Conservation (phyloP, 306 rosid genomes). For the Luffa acutangula region DNA sequence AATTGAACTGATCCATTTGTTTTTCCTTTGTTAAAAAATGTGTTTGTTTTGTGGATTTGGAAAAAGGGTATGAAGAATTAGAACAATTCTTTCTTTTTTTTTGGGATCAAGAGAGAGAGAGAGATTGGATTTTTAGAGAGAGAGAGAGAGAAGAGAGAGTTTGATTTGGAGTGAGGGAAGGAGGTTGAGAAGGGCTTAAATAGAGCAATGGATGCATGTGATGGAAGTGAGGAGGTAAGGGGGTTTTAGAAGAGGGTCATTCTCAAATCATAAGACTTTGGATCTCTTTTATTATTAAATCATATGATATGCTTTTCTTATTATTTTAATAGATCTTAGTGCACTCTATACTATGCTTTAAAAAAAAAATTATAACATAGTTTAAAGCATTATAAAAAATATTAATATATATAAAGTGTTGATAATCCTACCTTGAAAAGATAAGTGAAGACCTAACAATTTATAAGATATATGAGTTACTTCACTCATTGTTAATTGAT, state of each 20-base stretch:
- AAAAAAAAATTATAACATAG: background rate
- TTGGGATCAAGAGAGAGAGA: background rate
- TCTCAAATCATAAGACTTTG: conserved; percentile 22
- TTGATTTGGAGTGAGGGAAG: conserved; percentile 38
- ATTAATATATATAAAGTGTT: background rate
- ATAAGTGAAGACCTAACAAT: too few species aligned
- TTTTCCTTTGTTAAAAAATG: conserved; percentile 14
- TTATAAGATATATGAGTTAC: too few species aligned
- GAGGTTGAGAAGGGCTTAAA: conserved; percentile 30
- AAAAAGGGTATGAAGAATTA: background rate
- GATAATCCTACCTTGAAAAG: too few species aligned
- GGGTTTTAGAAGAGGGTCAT: conserved; percentile 4
- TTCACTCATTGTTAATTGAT: too few species aligned
- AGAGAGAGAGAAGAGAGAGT: conserved; percentile 6
- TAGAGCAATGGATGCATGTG: conserved; percentile 39
- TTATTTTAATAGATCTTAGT: conserved; percentile 38
- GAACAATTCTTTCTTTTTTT: background rate
- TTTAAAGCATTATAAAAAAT: background rate
- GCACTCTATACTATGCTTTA: conserved; percentile 9
- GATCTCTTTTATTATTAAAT: conserved; percentile 7
- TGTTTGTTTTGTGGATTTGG: background rate
- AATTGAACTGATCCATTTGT: conserved; percentile 15
- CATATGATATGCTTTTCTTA: conserved; percentile 14
- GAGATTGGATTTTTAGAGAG: background rate
- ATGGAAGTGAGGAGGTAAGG: conserved; percentile 24